phyloP scores from a whole-genome alignment of 2,329 filamentous ascomycete genomes.

The Claviceps sp. region DNA sequence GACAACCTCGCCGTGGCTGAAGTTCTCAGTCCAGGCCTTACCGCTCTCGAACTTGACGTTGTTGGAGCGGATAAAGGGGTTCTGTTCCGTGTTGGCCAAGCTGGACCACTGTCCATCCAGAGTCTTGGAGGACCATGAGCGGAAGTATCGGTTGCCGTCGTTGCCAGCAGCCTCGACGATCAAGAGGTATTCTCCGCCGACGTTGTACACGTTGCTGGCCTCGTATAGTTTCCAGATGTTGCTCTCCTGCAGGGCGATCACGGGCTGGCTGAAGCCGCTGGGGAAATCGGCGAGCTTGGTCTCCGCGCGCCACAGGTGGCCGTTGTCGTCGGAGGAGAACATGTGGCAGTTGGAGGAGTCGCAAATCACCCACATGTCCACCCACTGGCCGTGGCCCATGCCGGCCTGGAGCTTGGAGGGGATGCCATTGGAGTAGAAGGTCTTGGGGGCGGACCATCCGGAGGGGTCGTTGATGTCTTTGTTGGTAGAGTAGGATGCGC shows the following conservation, averaged over 20 bases:
- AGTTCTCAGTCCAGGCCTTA: conserved; percentile 49
- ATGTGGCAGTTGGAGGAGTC: conserved; percentile 50
- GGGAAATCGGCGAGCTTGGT: conserved; percentile 53
- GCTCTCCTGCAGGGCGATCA: conserved; percentile 37
- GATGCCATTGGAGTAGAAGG: background rate
- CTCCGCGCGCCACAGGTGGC: conserved; percentile 48
- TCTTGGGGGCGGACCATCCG: background rate
- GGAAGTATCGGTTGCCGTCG: conserved; percentile 46
- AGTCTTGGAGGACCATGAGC: conserved; percentile 48
- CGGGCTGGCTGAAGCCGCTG: conserved; percentile 40
- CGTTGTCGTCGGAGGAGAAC: conserved; percentile 56
- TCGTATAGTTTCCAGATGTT: conserved; percentile 45
- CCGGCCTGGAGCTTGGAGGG: conserved; percentile 24
- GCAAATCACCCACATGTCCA: conserved; percentile 52
- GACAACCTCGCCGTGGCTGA: conserved; percentile 51
- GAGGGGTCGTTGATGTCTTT: background rate
- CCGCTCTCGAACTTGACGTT: conserved; percentile 33
- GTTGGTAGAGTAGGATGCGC: conserved; percentile 2
- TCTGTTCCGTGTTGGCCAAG: conserved; percentile 39
- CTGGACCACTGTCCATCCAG: conserved; percentile 44
- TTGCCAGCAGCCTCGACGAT: conserved; percentile 49
- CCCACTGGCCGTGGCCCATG: conserved; percentile 35
- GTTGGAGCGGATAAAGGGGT: conserved; percentile 55
- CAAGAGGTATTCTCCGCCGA: conserved; percentile 49
- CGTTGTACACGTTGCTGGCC: conserved; percentile 51